A percentile compares a stretch with the other conserved stretches of the same genome.
phyloP scores from a whole-genome alignment of 495 filamentous ascomycete species.

The Diplogelasinospora grovesii region DNA sequence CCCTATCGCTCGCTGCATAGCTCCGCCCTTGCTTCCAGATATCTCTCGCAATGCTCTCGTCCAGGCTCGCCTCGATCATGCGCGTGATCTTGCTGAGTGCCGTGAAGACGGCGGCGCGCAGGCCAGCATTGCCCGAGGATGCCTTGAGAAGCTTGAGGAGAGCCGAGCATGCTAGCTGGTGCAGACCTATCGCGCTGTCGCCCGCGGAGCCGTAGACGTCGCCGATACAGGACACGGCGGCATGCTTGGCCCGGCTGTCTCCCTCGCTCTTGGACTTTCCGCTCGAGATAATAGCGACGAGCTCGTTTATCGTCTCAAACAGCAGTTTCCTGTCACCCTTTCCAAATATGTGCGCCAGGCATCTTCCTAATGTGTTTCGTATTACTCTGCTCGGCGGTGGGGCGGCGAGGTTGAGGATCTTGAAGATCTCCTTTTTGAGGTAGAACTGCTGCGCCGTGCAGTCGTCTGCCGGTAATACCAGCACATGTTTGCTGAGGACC shows the following conservation, averaged over 20 bases:
- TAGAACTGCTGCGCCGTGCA: constrained; percentile 81
- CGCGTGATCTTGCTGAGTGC: constrained; percentile 68
- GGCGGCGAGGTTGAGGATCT: constrained; percentile 78
- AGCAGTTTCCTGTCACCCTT: constrained; percentile 88
- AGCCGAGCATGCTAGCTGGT: constrained; percentile 62
- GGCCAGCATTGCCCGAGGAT: constrained; percentile 70
- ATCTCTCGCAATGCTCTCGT: constrained; percentile 80
- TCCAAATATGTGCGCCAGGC: constrained; percentile 74
- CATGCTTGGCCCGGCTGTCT: constrained; percentile 61
- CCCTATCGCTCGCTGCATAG: constrained; percentile 72
- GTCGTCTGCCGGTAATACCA: constrained; percentile 63
- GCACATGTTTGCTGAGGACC: constrained; percentile 73
- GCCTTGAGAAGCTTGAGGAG: constrained; percentile 75
- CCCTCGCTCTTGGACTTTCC: constrained; percentile 76
- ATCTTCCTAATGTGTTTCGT: constrained; percentile 78
- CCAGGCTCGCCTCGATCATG: constrained; percentile 67
- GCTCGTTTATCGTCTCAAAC: constrained; percentile 88
- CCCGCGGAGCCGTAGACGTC: constrained; percentile 84
- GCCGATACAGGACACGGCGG: constrained; percentile 81
- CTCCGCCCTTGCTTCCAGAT: constrained; percentile 88
- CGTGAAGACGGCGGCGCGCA: constrained; percentile 76
- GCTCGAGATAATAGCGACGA: constrained; percentile 65
- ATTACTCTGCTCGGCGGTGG: constrained; percentile 84
- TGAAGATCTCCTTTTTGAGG: constrained; percentile 83
- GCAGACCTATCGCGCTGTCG: constrained; percentile 84